Percentiles rank a stretch among this genome's conserved stretches.
Conservation (phyloP, 805 yeast species). For the Pichia californica region DNA sequence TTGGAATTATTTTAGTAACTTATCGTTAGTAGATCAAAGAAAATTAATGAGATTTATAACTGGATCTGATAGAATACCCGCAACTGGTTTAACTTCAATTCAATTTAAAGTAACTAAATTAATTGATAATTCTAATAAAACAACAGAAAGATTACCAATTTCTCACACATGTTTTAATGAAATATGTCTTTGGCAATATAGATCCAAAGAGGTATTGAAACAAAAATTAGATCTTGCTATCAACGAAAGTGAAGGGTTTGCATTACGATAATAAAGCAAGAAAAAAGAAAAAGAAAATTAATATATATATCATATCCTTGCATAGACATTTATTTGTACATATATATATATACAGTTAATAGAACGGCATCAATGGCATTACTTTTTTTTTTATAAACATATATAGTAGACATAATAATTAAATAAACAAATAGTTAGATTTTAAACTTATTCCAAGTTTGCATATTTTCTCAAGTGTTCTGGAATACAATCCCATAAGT, state of each 20-base stretch:
- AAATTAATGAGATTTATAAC: slow-evolving; percentile 71
- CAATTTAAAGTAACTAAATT: slow-evolving; percentile 60
- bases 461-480: slow-evolving; percentile 65
- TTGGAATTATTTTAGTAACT: slow-evolving; percentile 66
- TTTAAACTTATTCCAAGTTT: slow-evolving; percentile 30
- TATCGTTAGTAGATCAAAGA: slow-evolving; percentile 45
- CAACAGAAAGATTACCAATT: slow-evolving; percentile 55
- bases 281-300: no score
- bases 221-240: slow-evolving; percentile 63
- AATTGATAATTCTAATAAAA: slow-evolving; percentile 15
- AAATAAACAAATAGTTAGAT: neutral
- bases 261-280: slow-evolving; percentile 32
- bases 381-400: neutral
- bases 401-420: no score
- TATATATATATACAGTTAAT: neutral
- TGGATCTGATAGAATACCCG: slow-evolving; percentile 89
- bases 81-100: slow-evolving; percentile 80
- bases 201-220: slow-evolving; percentile 44
- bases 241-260: slow-evolving; percentile 81
- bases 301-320: no score
- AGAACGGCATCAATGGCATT: no score
- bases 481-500: slow-evolving; percentile 61
- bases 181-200: slow-evolving; percentile 66
- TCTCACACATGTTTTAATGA: slow-evolving; percentile 97
- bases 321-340: neutral